Evolutionary conservation across 2,329 filamentous ascomycete genomes (phyloP), one percentile per base, ranked within the genome.

Genomic region (Colletotrichum viniferum): DNA sequence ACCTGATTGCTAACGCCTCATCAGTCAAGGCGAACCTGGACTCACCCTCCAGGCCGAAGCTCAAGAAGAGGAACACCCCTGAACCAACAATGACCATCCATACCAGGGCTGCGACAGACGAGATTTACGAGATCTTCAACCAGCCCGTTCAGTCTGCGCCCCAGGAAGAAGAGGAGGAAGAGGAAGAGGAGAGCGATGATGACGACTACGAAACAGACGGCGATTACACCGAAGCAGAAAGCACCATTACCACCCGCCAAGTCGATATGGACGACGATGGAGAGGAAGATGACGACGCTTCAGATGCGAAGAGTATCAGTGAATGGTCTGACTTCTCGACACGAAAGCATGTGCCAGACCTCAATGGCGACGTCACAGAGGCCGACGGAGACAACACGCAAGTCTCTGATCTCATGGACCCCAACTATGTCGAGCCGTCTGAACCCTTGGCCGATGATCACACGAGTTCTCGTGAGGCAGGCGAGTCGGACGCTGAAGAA

Each of bases 31-130:
- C 96, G 73, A 98, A 98, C 79, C 88, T 98, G 70, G 95, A 97
- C 80, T 98, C 96, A 3, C 96, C 96, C 0, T 94, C 94, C 1
- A 91, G 93, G n/a, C 92, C 92, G 5, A 98, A 97, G 84, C 89
- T 96, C 71, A 94, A 93, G 78, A 95, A 95, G 83, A 97, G 94
- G 83, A 93, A 92, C 79, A 78, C 84, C 3, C 87, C 90, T 67
- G 96, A 98, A 84, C 95, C 96, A n/a, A 99, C 97, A 3, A 98
- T 99, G 96, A 99, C 97, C 1, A 91, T 99, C 78, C 96, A 98
- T 82, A 99, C 97, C 14, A 95, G 92, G 79, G 96, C 97, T 78
- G 97, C 97, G 6, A 98, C 96, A 77, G 96, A 98, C 79, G 97
- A 99, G 79, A 98, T 99, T 68, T 98, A 98, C 81, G 96, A 96